phyloP scores from a whole-genome alignment of 148 eudicot species.

The Selenicereus undatus region DNA sequence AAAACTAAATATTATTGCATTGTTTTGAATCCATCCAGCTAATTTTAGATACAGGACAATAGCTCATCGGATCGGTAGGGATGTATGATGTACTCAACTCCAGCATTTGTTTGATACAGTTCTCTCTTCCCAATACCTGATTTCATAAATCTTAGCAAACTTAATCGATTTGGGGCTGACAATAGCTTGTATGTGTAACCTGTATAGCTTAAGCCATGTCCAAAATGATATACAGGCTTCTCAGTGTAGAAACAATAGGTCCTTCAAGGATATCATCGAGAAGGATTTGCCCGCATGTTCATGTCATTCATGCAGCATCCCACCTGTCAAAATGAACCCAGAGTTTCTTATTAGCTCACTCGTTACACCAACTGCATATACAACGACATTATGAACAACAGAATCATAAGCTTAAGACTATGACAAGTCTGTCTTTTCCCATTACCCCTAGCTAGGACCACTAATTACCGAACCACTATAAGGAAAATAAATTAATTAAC shows the following conservation, averaged over 20 bases:
- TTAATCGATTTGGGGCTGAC: slow-evolving; percentile 47
- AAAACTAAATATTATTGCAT: too few species aligned
- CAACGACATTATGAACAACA: too few species aligned
- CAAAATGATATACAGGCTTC: slow-evolving; percentile 55
- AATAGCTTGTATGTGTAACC: slow-evolving; percentile 57
- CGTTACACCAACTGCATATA: too few species aligned
- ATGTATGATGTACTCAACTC: slow-evolving; percentile 40
- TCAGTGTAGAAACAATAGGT: slow-evolving; percentile 89
- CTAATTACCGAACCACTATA: too few species aligned
- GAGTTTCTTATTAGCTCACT: neutral
- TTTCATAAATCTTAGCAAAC: slow-evolving; percentile 27
- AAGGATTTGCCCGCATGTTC: slow-evolving; percentile 86
- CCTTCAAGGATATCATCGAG: slow-evolving; percentile 81
- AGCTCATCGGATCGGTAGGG: slow-evolving; percentile 45
- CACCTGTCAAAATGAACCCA: slow-evolving; percentile 48
- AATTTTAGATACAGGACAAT: slow-evolving; percentile 41
- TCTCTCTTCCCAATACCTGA: slow-evolving; percentile 26
- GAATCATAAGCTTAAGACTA: too few species aligned
- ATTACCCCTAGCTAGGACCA: too few species aligned
- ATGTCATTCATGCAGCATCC: slow-evolving; percentile 86
- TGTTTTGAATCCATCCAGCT: slow-evolving; percentile 56
- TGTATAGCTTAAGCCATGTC: slow-evolving; percentile 84
- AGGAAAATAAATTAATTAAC: too few species aligned
- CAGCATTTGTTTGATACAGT: slow-evolving; percentile 23
- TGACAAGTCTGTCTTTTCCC: too few species aligned